A percentile compares a stretch with the other conserved stretches of the same genome.
Conservation (phyloP, 805 yeast genomes). For the Torulaspora franciscae region DNA sequence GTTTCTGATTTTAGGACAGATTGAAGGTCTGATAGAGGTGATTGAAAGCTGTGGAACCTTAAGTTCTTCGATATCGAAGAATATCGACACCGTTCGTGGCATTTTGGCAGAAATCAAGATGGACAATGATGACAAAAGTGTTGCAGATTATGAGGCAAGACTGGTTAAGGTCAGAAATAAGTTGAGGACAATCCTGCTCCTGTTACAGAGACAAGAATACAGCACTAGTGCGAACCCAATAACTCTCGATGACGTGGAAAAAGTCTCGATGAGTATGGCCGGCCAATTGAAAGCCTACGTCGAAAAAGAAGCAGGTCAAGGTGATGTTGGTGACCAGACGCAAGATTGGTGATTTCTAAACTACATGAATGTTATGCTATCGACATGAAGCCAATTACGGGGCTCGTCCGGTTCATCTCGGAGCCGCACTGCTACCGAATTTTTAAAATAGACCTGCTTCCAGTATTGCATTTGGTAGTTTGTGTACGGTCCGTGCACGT, state of each 20-base stretch:
- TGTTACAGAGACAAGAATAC: constrained; percentile 25
- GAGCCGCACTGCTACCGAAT: constrained; percentile 41
- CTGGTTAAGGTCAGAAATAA: constrained; percentile 56
- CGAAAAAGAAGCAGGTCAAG: constrained; percentile 24
- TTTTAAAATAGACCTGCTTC: constrained; percentile 46
- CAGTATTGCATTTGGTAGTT: constrained; percentile 53
- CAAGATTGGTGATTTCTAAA: constrained; percentile 24
- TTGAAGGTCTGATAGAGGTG: constrained; percentile 45
- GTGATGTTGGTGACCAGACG: constrained; percentile 22
- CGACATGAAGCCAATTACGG: constrained; percentile 27
- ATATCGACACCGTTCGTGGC: constrained; percentile 21
- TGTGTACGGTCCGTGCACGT: constrained; percentile 46
- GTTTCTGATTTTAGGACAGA: constrained; percentile 64
- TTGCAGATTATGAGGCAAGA: constrained; percentile 49
- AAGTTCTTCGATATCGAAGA: constrained; percentile 17
- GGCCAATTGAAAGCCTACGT: constrained; percentile 33
- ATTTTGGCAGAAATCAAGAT: constrained; percentile 34
- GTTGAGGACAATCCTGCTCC: constrained; percentile 46
- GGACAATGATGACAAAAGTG: constrained; percentile 52
- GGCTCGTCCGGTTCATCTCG: constrained; percentile 23
- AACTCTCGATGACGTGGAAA: constrained; percentile 36
- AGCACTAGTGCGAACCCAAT: constrained; percentile 18
- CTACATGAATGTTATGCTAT: constrained; percentile 26
- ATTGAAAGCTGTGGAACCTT: constrained; percentile 34
- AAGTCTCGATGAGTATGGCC: constrained; percentile 29